Percentiles rank a stretch among this genome's conserved stretches.
These are phyloP conservation scores for Lepidium africanum DNA, from an alignment of 345 rosid genomes.

Conservation along the genomic window DNA sequence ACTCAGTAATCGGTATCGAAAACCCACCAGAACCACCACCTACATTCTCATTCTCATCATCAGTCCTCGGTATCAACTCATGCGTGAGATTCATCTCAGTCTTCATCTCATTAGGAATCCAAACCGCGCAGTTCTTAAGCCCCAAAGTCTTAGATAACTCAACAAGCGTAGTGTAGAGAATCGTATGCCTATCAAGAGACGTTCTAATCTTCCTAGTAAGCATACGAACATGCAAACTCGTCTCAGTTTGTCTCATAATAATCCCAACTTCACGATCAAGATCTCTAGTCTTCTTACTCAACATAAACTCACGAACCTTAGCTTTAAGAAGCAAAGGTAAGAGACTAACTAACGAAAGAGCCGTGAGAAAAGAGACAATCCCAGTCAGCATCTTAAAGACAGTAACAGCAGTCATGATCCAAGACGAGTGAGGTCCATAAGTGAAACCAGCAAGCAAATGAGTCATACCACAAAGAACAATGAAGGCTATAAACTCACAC, in stretches of 20 bases:
- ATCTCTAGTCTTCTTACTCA: constrained; percentile 77
- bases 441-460: constrained; percentile 90
- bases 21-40: constrained; percentile 2
- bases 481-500: constrained; percentile 83
- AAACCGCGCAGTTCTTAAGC: constrained; percentile 80
- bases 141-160: constrained; percentile 77
- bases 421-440: constrained; percentile 64
- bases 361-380: constrained; percentile 80
- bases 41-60: constrained; percentile 10
- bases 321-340: constrained; percentile 87
- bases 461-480: constrained; percentile 92
- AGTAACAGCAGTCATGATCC: constrained; percentile 71
- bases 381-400: constrained; percentile 88
- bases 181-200: constrained; percentile 73
- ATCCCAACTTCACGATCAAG: constrained; percentile 82
- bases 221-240: constrained; percentile 83
- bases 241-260: constrained; percentile 76
- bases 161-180: constrained; percentile 74
- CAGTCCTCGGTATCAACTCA: constrained; percentile 40
- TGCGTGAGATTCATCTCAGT: constrained; percentile 70
- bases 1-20: constrained; percentile 55
- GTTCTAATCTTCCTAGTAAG: constrained; percentile 86
- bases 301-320: constrained; percentile 83
- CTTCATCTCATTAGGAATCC: constrained; percentile 78
- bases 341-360: constrained; percentile 68